phyloP scores from a whole-genome alignment of 2,329 filamentous ascomycete genomes.

The Venturia asperata region DNA sequence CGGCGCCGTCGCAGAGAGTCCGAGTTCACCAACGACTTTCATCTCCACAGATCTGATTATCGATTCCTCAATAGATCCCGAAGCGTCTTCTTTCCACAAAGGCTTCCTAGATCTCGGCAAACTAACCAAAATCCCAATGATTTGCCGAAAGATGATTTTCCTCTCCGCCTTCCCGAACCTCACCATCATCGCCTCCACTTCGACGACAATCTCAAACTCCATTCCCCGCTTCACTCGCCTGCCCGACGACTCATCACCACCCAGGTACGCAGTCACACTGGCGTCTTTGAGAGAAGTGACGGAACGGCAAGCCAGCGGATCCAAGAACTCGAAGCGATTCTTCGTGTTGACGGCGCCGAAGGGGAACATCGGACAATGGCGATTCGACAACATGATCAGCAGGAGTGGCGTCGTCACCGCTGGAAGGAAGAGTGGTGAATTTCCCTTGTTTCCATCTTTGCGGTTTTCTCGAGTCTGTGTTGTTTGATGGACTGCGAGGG shows the following conservation, averaged over 20 bases:
- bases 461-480: background rate
- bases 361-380: background rate
- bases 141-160: background rate
- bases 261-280: background rate
- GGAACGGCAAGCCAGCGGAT: background rate
- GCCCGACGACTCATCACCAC: background rate
- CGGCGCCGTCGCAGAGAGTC: background rate
- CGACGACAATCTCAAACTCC: background rate
- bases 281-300: background rate
- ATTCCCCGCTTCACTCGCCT: background rate
- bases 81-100: background rate
- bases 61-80: background rate
- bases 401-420: background rate
- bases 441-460: background rate
- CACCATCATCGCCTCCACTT: background rate
- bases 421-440: background rate
- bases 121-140: background rate
- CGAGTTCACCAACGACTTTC: background rate
- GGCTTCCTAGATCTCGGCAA: background rate
- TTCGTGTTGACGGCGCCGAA: background rate
- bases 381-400: background rate
- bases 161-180: background rate
- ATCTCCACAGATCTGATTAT: too few relatives aligned
- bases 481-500: background rate
- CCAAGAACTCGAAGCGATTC: background rate